These are phyloP conservation scores for Luzula sylvatica DNA, from an alignment of 176 grass and related monocot genomes.

Conservation along the genomic window DNA sequence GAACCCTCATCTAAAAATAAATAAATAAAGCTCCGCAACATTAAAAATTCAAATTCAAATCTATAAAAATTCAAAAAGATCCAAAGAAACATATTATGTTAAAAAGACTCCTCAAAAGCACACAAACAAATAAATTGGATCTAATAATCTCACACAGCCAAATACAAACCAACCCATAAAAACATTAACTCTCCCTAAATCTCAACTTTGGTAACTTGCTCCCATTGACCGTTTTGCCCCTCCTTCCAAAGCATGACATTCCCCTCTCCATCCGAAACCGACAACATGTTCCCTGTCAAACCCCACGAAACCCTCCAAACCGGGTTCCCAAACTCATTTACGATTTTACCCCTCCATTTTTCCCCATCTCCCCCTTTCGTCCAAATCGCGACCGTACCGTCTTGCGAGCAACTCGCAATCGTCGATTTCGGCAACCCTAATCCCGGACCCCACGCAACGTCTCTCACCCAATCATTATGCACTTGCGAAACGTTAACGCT, in stretches of 20 bases:
- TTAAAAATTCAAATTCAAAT: no score
- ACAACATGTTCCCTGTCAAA: conserved; percentile 57
- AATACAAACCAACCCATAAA: background rate
- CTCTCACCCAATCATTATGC: conserved; percentile 60
- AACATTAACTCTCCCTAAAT: conserved; percentile 1
- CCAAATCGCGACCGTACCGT: conserved; percentile 64
- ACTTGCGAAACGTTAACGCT: conserved; percentile 28
- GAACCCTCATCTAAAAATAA: no score
- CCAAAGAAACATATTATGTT: no score
- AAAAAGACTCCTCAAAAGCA: no score
- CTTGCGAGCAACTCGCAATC: conserved; percentile 50
- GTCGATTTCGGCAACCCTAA: conserved; percentile 52
- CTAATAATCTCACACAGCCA: background rate
- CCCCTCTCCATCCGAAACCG: conserved; percentile 43
- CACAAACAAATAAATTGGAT: no score
- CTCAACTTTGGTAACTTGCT: conserved; percentile 47
- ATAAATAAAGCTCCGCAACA: no score
- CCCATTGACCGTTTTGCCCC: conserved; percentile 49
- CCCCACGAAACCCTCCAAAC: conserved; percentile 83
- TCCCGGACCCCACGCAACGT: conserved; percentile 59
- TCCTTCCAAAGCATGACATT: conserved; percentile 79
- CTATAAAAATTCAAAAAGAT: no score
- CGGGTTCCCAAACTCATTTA: conserved; percentile 43
- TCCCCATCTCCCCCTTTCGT: conserved; percentile 50
- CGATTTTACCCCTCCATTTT: conserved; percentile 58